Base-by-base conservation (phyloP, 2,329 filamentous ascomycete species). In the Pyricularia sp. region DNA sequence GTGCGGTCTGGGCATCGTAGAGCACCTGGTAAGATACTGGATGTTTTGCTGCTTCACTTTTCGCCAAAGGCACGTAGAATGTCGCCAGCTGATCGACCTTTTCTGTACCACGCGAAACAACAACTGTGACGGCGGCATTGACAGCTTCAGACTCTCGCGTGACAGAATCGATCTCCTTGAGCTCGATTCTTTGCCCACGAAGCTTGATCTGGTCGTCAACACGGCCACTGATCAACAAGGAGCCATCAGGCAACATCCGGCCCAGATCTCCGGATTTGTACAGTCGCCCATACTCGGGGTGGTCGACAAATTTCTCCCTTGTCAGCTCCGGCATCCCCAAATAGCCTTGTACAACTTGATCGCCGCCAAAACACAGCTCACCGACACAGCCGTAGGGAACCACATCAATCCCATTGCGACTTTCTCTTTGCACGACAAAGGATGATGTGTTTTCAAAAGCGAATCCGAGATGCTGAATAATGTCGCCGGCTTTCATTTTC, bases 201-300 rank as follows among this genome's bases (percentile, higher is more conserved):
- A 97, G 83, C 76, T 96, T 97, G 69, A 95, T 83, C 77, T 96
- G 92, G 70, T 91, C 90, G 73, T 96, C 93, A 26, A 90, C 81
- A 55, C 92, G 85, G 20, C 92, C 92, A 11, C 87, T 78, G 59
- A 95, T 92, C 3, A 92, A 78, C 9, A 97, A 82, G 0, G 89
- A 90, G 0, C 92, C 91, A 74, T 96, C 91, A 0, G 88, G 82
- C 10, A 97, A 85, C 79, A 97, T 86, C 25, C 92, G 85, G 0
- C 93, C 94, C 73, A 92, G 83, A 74, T 97, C 93, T 0, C 94
- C 93, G 42, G 90, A 93, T 14, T 92, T 86, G 75, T 97, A 97
- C 0, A 97, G 78, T 1, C 88, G 86, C 1, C 93, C 93, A 75
- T 88, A 90, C 0, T 76, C 70, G 0, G 88, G 83, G 74, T 96